Percentiles rank a stretch among this genome's conserved stretches.
phyloP scores from a whole-genome alignment of 2,329 filamentous ascomycete genomes.

The Cyphellophora europaea region DNA sequence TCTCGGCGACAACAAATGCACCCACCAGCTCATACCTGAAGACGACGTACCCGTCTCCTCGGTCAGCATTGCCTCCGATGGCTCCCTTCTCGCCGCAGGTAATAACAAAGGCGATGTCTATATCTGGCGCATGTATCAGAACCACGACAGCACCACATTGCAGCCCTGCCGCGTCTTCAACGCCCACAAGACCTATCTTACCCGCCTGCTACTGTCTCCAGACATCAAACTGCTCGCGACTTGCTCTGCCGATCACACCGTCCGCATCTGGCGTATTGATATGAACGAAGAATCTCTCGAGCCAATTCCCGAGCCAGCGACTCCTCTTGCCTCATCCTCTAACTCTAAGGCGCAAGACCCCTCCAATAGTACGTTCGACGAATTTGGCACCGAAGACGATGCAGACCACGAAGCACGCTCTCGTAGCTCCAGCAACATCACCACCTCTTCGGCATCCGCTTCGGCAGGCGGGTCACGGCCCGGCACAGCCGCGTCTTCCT shows the following conservation, averaged over 20 bases:
- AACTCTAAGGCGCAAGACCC: neutral
- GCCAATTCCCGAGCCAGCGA: constrained; percentile 8
- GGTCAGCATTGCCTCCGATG: constrained; percentile 92
- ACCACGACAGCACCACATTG: constrained; percentile 70
- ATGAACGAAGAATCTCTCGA: constrained; percentile 42
- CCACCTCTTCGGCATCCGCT: constrained; percentile 1
- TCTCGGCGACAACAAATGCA: constrained; percentile 91
- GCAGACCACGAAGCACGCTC: constrained; percentile 1
- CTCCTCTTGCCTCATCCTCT: constrained; percentile 1
- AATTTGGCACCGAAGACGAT: neutral
- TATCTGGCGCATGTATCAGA: constrained; percentile 88
- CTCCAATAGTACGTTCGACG: neutral
- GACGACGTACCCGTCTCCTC: constrained; percentile 90
- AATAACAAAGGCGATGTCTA: constrained; percentile 97
- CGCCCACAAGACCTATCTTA: constrained; percentile 88
- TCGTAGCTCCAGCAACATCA: constrained; percentile 2
- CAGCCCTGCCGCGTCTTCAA: constrained; percentile 81
- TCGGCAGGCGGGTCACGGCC: constrained; percentile 1
- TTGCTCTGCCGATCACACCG: constrained; percentile 87
- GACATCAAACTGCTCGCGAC: constrained; percentile 92
- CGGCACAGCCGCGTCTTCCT: constrained; percentile 4
- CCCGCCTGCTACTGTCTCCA: constrained; percentile 79
- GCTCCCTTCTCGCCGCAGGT: constrained; percentile 82
- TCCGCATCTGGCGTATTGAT: constrained; percentile 93
- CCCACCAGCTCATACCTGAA: constrained; percentile 90